Evolutionary conservation across 2,329 filamentous ascomycete genomes (phyloP).

Genomic region (Fusarium graminum): DNA sequence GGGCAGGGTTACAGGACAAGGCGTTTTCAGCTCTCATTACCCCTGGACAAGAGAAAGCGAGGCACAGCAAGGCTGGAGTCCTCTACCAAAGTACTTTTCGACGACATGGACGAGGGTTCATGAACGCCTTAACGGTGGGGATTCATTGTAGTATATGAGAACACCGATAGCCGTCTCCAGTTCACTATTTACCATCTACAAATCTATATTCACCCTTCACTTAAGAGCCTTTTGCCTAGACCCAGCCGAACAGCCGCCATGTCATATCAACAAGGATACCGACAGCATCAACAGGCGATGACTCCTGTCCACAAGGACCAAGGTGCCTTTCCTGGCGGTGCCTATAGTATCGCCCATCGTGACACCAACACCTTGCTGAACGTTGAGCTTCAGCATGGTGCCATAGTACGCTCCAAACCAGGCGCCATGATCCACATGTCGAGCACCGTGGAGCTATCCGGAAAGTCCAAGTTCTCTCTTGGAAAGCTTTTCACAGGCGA

Average conservation of each 20-base stretch:
- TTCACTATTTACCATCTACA: too few species aligned
- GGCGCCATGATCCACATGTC: slow-evolving; percentile 15
- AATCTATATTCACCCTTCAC: too few species aligned
- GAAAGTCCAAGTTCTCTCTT: slow-evolving; percentile 5
- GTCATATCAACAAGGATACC: slow-evolving; percentile 9
- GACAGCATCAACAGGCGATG: neutral
- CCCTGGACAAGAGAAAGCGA: too few species aligned
- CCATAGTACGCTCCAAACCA: neutral
- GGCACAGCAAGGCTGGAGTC: too few species aligned
- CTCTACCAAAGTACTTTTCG: too few species aligned
- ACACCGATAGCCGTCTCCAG: too few species aligned
- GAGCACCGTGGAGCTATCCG: accelerated
- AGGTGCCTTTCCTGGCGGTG: neutral
- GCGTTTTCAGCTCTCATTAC: too few species aligned
- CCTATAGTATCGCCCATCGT: slow-evolving; percentile 1
- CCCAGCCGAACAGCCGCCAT: neutral
- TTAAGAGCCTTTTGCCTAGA: neutral
- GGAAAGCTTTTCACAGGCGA: slow-evolving; percentile 2
- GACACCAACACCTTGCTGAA: slow-evolving; percentile 1
- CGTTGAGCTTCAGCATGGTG: neutral
- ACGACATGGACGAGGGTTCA: too few species aligned
- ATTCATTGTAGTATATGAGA: too few species aligned
- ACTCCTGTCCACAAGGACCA: neutral
- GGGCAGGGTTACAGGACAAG: too few species aligned
- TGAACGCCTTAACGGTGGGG: too few species aligned